Conservation (phyloP, 495 filamentous ascomycete species). For the Xylaria bambusicola region DNA sequence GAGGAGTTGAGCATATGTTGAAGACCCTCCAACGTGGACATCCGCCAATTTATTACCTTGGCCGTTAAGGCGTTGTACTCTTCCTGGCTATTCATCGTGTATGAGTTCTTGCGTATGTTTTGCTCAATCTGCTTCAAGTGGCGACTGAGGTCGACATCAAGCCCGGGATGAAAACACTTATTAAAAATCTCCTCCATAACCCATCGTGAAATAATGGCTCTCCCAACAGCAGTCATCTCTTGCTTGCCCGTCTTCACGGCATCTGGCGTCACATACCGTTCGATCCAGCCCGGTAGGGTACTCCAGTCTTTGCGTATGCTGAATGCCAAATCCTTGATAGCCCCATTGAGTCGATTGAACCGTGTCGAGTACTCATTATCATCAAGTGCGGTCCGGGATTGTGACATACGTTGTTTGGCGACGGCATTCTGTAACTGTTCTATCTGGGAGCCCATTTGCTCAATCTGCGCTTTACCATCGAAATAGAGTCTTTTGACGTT, state of each 20-base stretch:
- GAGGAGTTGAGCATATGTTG: constrained; percentile 66
- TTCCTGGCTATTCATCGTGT: constrained; percentile 71
- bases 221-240: constrained; percentile 96
- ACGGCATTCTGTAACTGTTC: constrained; percentile 95
- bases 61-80: constrained; percentile 85
- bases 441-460: constrained; percentile 83
- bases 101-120: constrained; percentile 76
- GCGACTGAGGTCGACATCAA: constrained; percentile 72
- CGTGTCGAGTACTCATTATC: constrained; percentile 91
- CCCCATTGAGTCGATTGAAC: constrained; percentile 90
- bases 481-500: constrained; percentile 98
- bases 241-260: constrained; percentile 80
- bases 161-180: constrained; percentile 83
- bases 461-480: constrained; percentile 87
- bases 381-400: constrained; percentile 92
- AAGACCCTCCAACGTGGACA: constrained; percentile 91
- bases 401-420: constrained; percentile 90
- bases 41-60: constrained; percentile 90
- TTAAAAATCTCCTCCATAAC: constrained; percentile 90
- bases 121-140: constrained; percentile 86
- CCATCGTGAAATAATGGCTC: constrained; percentile 87
- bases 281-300: constrained; percentile 75
- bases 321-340: constrained; percentile 92
- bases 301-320: constrained; percentile 94
- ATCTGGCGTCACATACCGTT: constrained; percentile 75